These are phyloP conservation scores for Fusarium sp. DNA, from an alignment of 2,329 filamentous ascomycete species.

Conservation along the genomic window DNA sequence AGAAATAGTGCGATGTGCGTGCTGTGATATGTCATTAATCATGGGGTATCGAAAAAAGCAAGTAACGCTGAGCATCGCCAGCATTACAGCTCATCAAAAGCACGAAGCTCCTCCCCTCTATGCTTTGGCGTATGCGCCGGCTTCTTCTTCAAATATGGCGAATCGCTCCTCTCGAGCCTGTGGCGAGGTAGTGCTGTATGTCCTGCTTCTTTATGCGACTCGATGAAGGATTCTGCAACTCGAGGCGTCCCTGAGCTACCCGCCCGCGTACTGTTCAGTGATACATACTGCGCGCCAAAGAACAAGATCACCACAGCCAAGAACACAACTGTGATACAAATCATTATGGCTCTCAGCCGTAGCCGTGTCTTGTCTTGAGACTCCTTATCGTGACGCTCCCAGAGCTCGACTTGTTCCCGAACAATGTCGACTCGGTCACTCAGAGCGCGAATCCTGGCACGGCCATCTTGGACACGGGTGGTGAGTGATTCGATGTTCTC, in stretches of 20 bases:
- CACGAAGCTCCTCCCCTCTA: constrained; percentile 54
- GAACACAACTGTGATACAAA: constrained; percentile 62
- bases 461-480: constrained; percentile 68
- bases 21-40: constrained; percentile 37
- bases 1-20: background rate
- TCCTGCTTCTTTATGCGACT: constrained; percentile 39
- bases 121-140: constrained; percentile 22
- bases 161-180: constrained; percentile 38
- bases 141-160: constrained; percentile 45
- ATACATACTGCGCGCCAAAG: constrained; percentile 45
- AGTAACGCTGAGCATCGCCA: constrained; percentile 1
- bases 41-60: constrained; percentile 20
- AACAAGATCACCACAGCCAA: constrained; percentile 61
- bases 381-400: constrained; percentile 73
- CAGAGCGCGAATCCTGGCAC: constrained; percentile 68
- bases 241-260: constrained; percentile 9
- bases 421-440: constrained; percentile 73
- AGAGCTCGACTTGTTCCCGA: constrained; percentile 71
- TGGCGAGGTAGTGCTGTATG: constrained; percentile 34
- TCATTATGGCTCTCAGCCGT: constrained; percentile 72
- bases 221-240: constrained; percentile 41
- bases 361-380: constrained; percentile 75
- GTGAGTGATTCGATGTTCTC: constrained; percentile 70
- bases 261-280: constrained; percentile 20
- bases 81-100: constrained; percentile 60